Conservation (phyloP, 176 grass and related monocot species). For the Neostapfia colusana region DNA sequence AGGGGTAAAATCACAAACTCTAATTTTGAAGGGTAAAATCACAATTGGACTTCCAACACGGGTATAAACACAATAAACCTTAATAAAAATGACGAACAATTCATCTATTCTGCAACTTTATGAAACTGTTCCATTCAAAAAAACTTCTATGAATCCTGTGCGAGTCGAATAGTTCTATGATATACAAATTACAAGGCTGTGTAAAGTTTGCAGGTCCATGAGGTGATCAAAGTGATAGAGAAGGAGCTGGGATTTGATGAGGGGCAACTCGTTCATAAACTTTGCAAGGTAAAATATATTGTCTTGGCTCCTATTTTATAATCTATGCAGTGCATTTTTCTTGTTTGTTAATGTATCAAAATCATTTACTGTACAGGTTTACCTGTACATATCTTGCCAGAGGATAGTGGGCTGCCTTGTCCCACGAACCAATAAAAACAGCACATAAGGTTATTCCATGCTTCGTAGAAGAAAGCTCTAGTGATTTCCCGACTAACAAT, state of each 20-base stretch:
- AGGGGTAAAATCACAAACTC: no score
- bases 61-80: no score
- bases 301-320: background rate
- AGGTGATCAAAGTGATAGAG: slow-evolving; percentile 68
- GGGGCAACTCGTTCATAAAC: slow-evolving; percentile 66
- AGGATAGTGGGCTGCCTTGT: slow-evolving; percentile 83
- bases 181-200: background rate
- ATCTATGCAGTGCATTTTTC: background rate
- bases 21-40: slow-evolving; percentile 28
- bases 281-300: slow-evolving; percentile 67
- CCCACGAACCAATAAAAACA: slow-evolving; percentile 75
- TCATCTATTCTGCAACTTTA: background rate
- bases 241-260: slow-evolving; percentile 79
- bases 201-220: slow-evolving; percentile 56
- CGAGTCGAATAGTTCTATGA: background rate
- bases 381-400: slow-evolving; percentile 75
- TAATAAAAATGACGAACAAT: background rate
- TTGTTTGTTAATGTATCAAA: background rate
- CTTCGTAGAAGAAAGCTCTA: background rate
- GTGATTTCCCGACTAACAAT: slow-evolving; percentile 12
- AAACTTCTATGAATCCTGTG: background rate
- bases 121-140: background rate
- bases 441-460: slow-evolving; percentile 72
- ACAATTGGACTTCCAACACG: no score
- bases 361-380: slow-evolving; percentile 55